Percentiles rank a stretch among this genome's conserved stretches.
Evolutionary conservation across 2,329 filamentous ascomycete species (phyloP).

Genomic region (Botrytis fabae): DNA sequence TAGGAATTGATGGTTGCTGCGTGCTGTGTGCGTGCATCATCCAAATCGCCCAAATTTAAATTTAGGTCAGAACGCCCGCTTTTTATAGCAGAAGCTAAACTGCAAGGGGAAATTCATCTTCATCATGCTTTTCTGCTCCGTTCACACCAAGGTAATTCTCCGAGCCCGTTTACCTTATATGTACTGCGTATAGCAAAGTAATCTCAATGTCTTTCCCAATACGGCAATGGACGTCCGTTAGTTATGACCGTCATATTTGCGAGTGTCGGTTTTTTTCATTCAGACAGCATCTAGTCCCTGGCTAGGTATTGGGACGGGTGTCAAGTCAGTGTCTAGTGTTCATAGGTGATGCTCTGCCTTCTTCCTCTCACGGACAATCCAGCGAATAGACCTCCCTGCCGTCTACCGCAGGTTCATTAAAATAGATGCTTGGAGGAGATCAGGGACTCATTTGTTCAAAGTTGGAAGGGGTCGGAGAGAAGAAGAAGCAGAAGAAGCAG

Average conservation of each 20-base stretch:
- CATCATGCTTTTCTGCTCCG: neutral
- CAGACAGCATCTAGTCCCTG: neutral
- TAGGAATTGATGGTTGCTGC: neutral
- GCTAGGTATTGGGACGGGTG: neutral
- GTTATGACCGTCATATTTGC: neutral
- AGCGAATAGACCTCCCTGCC: neutral
- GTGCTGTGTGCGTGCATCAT: neutral
- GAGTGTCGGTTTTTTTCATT: neutral
- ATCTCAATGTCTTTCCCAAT: neutral
- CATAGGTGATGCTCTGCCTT: neutral
- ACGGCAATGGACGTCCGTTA: neutral
- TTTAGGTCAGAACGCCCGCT: neutral
- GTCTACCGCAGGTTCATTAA: neutral
- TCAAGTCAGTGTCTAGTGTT: neutral
- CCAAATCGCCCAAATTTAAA: slow-evolving; percentile 8
- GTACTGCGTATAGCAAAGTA: neutral
- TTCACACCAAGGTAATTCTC: slow-evolving; percentile 4
- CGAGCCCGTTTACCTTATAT: slow-evolving; percentile 3
- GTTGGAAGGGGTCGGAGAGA: neutral
- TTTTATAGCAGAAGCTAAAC: neutral
- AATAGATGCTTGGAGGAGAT: neutral
- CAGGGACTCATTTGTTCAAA: neutral
- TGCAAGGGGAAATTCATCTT: neutral
- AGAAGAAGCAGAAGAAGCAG: neutral
- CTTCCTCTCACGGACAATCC: neutral